Conservation (phyloP, 2,329 filamentous ascomycete genomes). For the Trichothecium sympodiale region DNA sequence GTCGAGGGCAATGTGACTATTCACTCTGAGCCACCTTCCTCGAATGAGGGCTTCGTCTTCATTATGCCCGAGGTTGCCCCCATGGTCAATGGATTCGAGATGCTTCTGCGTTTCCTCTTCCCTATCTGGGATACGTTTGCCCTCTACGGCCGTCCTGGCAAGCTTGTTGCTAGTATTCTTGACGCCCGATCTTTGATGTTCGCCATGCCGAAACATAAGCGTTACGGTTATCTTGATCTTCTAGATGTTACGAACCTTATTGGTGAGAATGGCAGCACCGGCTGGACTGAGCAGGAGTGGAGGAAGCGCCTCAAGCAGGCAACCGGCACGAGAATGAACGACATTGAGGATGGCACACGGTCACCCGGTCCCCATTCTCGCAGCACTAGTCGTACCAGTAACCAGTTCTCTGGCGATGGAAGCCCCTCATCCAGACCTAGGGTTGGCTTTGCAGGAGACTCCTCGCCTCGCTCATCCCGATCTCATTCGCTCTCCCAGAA, state of each 20-base stretch:
- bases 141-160: conserved; percentile 79
- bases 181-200: conserved; percentile 94
- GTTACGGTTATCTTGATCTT: conserved; percentile 85
- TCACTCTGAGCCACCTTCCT: conserved; percentile 65
- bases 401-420: conserved; percentile 11
- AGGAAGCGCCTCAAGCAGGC: conserved; percentile 79
- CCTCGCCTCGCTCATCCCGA: conserved; percentile 38
- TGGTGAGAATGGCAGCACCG: conserved; percentile 60
- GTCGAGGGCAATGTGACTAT: conserved; percentile 86
- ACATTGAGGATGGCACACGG: conserved; percentile 38
- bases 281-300: conserved; percentile 85
- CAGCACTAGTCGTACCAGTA: conserved; percentile 45
- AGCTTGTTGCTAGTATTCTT: conserved; percentile 75
- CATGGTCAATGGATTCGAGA: conserved; percentile 90
- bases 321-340: conserved; percentile 68
- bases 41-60: conserved; percentile 89
- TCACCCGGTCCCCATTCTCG: conserved; percentile 26
- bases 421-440: conserved; percentile 23
- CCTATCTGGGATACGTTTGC: conserved; percentile 89
- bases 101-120: conserved; percentile 85
- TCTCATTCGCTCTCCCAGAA: conserved; percentile 36
- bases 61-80: conserved; percentile 92
- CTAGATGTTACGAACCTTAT: conserved; percentile 76
- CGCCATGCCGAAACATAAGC: conserved; percentile 80
- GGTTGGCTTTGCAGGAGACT: conserved; percentile 49